Evolutionary conservation across 2,329 filamentous ascomycete species (phyloP), one percentile per base, ranked within the genome.

Genomic region (Colletotrichum sp.): DNA sequence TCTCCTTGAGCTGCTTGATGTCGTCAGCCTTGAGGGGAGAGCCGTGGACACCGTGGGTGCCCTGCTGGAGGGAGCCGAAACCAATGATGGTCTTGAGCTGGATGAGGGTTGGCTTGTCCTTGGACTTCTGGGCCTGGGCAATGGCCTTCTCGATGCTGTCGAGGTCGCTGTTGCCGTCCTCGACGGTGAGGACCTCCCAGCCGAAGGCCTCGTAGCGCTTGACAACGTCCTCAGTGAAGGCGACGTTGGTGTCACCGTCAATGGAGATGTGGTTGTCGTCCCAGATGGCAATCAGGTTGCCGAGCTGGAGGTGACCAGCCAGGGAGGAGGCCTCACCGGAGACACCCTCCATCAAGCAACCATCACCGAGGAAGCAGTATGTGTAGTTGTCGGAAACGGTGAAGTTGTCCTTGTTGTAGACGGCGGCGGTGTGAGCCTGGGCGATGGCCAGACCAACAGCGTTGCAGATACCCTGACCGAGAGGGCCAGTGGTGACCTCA

Each of bases 231-330:
- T 99, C 97, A 76, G 97, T 99, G 90, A 99, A 98, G 80, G 97
- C 94, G 83, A 92, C 93, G 89, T 97, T 97, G 88, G 94, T 98
- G 90, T 98, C 94, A 87, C 97, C 97, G 84, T 99, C 97, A 84
- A 93, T 93, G 82, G 91, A 98, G 84, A 99, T 98, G 87, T 98
- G 94, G 92, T 99, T 99, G 91, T 99, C 97, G 84, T 99, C 97
- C 87, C 96, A 99, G 87, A 99, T 91, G 87, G 92, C 93, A 87
- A 98, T 98, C 83, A 99, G 90, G 91, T 98, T 99, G 85, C 96
- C 97, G 79, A 99, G 93, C 91, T 98, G 94, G 86, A 98, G 91
- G 90, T 99, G 97, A 84, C 97, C 97, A 80, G 97, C 97, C 80
- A 96, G 91, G 76, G 96, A 98, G 81, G 91, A 95, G 82, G 97